A percentile compares a stretch with the other conserved stretches of the same genome.
These are phyloP conservation scores for Fremontodendron californicum DNA, from an alignment of 345 rosid species.

Conservation along the genomic window DNA sequence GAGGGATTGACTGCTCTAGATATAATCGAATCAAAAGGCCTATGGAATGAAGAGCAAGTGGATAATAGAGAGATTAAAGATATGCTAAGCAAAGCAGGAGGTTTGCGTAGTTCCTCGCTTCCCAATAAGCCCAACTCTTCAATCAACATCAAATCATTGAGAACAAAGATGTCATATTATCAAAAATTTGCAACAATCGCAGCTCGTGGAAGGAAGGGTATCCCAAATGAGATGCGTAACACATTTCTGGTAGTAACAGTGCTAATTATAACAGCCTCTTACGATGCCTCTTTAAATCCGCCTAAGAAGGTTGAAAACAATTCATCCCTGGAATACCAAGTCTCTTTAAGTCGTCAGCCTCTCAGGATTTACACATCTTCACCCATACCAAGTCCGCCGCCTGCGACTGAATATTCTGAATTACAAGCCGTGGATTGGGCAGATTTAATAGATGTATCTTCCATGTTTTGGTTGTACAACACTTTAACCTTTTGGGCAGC, in stretches of 20 bases:
- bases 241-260: not conserved
- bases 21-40: not conserved
- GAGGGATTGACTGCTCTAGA: not conserved
- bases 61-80: not conserved
- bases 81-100: not conserved
- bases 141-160: not conserved
- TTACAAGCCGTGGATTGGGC: too few species aligned
- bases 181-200: not conserved
- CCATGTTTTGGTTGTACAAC: not conserved
- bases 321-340: too few species aligned
- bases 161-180: not conserved
- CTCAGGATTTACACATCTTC: too few species aligned
- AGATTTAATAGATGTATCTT: not conserved
- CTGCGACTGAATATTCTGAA: too few species aligned
- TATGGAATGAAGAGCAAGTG: not conserved
- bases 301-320: not conserved
- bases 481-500: not conserved
- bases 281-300: not conserved
- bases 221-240: not conserved
- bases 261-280: not conserved
- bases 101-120: not conserved
- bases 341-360: too few species aligned
- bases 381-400: too few species aligned
- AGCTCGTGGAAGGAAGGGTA: not conserved
- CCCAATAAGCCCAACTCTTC: not conserved